Evolutionary conservation across 345 rosid species (phyloP), one percentile per base, ranked within the genome.

Genomic region (Aquilaria malaccensis): DNA sequence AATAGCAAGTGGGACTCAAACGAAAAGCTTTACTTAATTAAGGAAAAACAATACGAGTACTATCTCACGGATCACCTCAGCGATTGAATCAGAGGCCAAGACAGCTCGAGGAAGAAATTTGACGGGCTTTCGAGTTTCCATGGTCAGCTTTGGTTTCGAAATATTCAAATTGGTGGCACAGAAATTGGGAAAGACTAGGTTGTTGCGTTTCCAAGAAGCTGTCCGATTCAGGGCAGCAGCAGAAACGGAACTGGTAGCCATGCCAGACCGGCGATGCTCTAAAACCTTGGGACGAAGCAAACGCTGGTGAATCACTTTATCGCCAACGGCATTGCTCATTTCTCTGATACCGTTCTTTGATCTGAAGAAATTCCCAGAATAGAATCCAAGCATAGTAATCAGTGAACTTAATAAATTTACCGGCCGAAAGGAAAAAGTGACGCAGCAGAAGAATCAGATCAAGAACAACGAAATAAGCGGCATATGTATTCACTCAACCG

Each of bases 321-420:
- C 79, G 66, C 80, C 74, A 11, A 86, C 58, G 55, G 81, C 72
- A 74, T 76, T 82, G 63, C 91, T 87, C 98, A 92, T 92, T 63
- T 76, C 76, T 78, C 68, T 51, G 76, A 68, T 74, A 41, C 84
- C 52, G 69, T 71, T 61, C 74, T 70, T 74, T 12, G 30, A 29
- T 69, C 80, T 59, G 75, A 80, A 79, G 73, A 68, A 79, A 68
- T 78, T 52, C 67, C 70, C 41, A 47, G 62, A 81, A 70, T 68
- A 63, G 64, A 45, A 64, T 15, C 62, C 62, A 65, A 22, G 22
- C 22, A 22, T 22, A 22, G 22, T 22, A 22, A 22, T 22, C 22
- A 22, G 22, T 22, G 22, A 22, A 22, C 22, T 22, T 22, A 22
- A 22, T 22, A 22, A 22, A 22, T 22, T 22, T 22, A 22, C 22